Conservation (phyloP, 805 yeast genomes). For the Cyberlindnera euphorbiiphila region DNA sequence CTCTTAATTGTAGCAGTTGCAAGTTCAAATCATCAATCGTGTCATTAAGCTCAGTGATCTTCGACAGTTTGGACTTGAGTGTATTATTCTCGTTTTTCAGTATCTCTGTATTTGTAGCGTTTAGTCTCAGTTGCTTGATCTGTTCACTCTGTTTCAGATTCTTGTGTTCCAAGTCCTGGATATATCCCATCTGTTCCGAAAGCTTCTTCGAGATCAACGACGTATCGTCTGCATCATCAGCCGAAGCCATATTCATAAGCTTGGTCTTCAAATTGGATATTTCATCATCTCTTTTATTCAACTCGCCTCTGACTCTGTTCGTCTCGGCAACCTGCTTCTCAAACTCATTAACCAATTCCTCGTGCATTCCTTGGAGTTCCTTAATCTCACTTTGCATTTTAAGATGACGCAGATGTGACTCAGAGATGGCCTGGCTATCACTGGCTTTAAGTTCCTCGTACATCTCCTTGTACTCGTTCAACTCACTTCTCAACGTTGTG, state of each 20-base stretch:
- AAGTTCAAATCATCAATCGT: slow-evolving; percentile 46
- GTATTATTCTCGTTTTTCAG: slow-evolving; percentile 51
- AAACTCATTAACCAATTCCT: slow-evolving; percentile 7
- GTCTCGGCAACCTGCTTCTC: slow-evolving; percentile 7
- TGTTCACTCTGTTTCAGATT: slow-evolving; percentile 50
- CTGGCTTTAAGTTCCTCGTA: slow-evolving; percentile 9
- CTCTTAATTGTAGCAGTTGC: slow-evolving; percentile 44
- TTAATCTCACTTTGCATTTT: slow-evolving; percentile 8
- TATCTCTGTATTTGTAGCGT: slow-evolving; percentile 44
- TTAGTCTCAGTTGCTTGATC: slow-evolving; percentile 45
- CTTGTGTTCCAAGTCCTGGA: slow-evolving; percentile 46
- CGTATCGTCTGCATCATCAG: slow-evolving; percentile 24
- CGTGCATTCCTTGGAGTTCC: slow-evolving; percentile 6
- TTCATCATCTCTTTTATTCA: slow-evolving; percentile 6
- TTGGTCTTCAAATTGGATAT: slow-evolving; percentile 3
- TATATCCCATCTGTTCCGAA: slow-evolving; percentile 40
- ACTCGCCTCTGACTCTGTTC: not conserved
- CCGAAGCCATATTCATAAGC: slow-evolving; percentile 32
- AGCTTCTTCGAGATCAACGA: slow-evolving; percentile 27
- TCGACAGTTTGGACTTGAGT: slow-evolving; percentile 36
- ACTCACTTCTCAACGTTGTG: slow-evolving; percentile 17
- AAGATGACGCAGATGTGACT: not conserved
- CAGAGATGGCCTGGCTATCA: not conserved
- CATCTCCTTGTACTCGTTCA: slow-evolving; percentile 14
- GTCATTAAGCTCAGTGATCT: slow-evolving; percentile 40